Evolutionary conservation across 768 basidiomycete genomes (phyloP).

Genomic region (Kwoniella botswanensis): DNA sequence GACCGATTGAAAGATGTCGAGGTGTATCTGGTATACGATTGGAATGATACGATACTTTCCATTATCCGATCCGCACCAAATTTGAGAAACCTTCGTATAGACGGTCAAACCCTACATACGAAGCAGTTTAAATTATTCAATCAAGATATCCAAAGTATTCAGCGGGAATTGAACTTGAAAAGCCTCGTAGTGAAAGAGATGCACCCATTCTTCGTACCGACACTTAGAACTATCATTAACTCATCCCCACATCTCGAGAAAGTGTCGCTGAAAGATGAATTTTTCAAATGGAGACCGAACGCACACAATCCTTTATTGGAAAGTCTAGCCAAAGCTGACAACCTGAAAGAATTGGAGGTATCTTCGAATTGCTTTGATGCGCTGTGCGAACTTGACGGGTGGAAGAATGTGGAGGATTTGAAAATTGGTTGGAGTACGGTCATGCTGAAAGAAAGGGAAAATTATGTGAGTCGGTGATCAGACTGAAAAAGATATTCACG

Average conservation of each 20-base stretch:
- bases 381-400: slow-evolving; percentile 7
- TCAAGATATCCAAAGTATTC: neutral
- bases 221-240: neutral
- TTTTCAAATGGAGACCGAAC: slow-evolving; percentile 6
- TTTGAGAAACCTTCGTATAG: neutral
- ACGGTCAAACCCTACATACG: neutral
- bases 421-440: slow-evolving; percentile 22
- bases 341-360: slow-evolving; percentile 3
- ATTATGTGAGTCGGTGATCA: neutral
- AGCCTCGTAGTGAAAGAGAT: neutral
- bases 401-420: slow-evolving; percentile 9
- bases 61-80: neutral
- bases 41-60: neutral
- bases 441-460: neutral
- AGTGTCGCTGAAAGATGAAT: slow-evolving; percentile 1
- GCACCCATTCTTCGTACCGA: neutral
- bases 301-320: neutral
- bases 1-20: neutral
- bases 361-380: slow-evolving; percentile 14
- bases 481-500: no score
- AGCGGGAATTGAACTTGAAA: neutral
- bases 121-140: neutral
- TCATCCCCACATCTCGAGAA: slow-evolving; percentile 4
- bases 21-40: neutral
- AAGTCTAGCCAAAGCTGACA: neutral